Conservation (phyloP, 345 rosid species). For the Eucalyptus cloeziana region DNA sequence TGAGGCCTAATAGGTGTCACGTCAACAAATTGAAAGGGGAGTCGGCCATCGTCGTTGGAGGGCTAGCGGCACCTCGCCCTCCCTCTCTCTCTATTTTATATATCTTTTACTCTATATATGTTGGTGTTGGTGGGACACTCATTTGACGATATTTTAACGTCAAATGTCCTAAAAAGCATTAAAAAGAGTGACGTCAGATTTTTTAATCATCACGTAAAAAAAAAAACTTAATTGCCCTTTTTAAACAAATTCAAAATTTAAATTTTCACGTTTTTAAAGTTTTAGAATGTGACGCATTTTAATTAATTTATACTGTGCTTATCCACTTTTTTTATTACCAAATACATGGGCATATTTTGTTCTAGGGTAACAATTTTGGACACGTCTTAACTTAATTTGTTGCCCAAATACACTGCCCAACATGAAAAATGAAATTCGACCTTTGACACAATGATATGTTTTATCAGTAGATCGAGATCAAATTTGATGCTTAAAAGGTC, state of each 20-base stretch:
- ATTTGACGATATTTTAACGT: not conserved
- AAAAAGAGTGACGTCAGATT: not conserved
- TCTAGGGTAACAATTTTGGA: not conserved
- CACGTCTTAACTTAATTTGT: not conserved
- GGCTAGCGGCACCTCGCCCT: not conserved
- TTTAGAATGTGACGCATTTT: not conserved
- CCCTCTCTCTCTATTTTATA: not conserved
- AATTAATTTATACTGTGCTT: fast-evolving
- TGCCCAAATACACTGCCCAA: not conserved
- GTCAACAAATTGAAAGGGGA: not conserved
- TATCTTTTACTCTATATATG: too few species aligned
- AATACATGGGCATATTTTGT: not conserved
- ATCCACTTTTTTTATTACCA: not conserved
- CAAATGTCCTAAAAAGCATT: not conserved
- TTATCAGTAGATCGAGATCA: not conserved
- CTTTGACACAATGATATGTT: not conserved
- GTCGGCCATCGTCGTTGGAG: not conserved
- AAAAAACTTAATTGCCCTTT: not conserved
- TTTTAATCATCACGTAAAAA: not conserved
- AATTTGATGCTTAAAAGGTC: not conserved
- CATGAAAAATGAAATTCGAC: not conserved
- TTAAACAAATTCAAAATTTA: not conserved
- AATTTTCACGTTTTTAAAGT: not conserved
- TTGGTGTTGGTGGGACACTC: not conserved
- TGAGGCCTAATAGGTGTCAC: not conserved